Conservation (phyloP, 2,329 filamentous ascomycete genomes). For the Ceratocystiopsis brevicomis region DNA sequence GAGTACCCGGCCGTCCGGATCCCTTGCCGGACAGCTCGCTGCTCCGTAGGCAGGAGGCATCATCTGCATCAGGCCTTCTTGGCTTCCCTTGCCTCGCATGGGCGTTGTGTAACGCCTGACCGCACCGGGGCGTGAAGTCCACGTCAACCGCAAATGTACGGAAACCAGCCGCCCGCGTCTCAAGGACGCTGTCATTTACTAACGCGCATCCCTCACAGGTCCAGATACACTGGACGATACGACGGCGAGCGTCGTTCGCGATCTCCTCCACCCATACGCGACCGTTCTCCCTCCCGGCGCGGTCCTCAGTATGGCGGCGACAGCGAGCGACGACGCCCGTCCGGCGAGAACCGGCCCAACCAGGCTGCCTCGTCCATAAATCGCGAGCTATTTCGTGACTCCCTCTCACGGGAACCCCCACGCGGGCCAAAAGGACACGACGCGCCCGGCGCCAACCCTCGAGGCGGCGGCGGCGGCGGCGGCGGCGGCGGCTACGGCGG, state of each 20-base stretch:
- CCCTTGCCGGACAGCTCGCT: no score
- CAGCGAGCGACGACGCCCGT: conserved; percentile 51
- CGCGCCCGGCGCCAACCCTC: no score
- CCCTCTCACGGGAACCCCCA: conserved; percentile 49
- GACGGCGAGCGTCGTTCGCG: conserved; percentile 45
- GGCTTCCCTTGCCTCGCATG: no score
- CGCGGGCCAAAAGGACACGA: conserved; percentile 49
- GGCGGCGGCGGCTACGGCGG: conserved; percentile 32
- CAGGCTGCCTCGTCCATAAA: conserved; percentile 40
- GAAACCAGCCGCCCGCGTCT: no score
- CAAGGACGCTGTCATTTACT: no score
- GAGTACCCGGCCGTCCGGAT: no score
- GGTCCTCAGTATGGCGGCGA: conserved; percentile 33
- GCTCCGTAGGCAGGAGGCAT: no score
- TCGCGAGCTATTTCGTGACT: conserved; percentile 38
- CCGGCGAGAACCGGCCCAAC: conserved; percentile 35
- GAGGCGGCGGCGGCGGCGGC: no score
- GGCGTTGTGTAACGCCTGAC: no score
- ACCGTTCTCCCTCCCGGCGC: conserved; percentile 48
- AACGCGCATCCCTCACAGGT: conserved; percentile 18
- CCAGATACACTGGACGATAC: conserved; percentile 40
- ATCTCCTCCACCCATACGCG: conserved; percentile 31
- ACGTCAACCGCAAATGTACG: no score
- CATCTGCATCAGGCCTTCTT: no score
- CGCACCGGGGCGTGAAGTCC: no score